Conservation (phyloP, 140 eudicot species). For the Stevia rebaudiana region DNA sequence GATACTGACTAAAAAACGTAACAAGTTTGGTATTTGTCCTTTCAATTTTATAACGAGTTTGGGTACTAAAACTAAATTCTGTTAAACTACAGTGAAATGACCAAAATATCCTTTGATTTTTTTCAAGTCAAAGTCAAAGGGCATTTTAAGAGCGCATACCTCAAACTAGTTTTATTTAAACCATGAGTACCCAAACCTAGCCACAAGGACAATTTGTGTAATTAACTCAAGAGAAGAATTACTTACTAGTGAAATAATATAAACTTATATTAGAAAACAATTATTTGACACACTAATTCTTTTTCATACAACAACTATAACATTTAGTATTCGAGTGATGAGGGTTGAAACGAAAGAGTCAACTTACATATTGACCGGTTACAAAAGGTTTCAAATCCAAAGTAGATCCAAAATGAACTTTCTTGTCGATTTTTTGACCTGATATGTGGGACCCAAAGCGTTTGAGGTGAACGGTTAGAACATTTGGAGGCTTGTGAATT, state of each 20-base stretch:
- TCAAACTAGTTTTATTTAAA: too few species aligned
- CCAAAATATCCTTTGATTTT: too few species aligned
- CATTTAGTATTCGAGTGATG: neutral
- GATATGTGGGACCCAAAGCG: constrained; percentile 77
- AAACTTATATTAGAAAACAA: neutral
- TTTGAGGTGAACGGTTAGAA: constrained; percentile 80
- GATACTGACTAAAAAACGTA: too few species aligned
- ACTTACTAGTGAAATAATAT: neutral
- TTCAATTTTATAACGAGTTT: too few species aligned
- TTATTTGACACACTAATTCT: neutral
- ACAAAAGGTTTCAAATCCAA: constrained; percentile 84
- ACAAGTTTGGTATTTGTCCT: too few species aligned
- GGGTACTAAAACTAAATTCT: too few species aligned
- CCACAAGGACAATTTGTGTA: too few species aligned
- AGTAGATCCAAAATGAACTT: constrained; percentile 52
- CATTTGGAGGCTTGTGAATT: constrained; percentile 69
- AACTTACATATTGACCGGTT: constrained; percentile 76
- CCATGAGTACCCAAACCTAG: too few species aligned
- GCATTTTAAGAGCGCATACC: too few species aligned
- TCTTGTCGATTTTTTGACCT: constrained; percentile 81
- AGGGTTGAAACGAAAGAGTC: neutral
- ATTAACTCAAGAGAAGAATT: too few species aligned
- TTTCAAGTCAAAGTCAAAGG: too few species aligned
- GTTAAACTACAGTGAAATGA: too few species aligned
- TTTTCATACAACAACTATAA: neutral